Base-by-base conservation (phyloP, 2,329 filamentous ascomycete genomes). In the Lasiodiplodia citricola region DNA sequence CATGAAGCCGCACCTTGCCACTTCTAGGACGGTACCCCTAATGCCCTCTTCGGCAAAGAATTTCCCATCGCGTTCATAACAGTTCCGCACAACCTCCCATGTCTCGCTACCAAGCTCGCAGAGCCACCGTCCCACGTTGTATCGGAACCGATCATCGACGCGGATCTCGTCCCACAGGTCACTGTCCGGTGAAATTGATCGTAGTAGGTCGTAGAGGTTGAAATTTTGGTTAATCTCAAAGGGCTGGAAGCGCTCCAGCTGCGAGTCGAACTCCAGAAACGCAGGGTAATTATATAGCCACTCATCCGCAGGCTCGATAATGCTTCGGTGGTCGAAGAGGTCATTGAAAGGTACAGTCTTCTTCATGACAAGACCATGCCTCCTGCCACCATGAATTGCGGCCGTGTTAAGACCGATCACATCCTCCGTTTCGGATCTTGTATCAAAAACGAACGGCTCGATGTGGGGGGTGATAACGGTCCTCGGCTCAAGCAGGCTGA, bases 281-380 rank as follows among this genome's bases (percentile, higher is more conserved):
- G 67, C 68, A 7, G 68, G 68, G 25, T 69, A 58, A 31, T 66
- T 41, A 21, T 70, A 67, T 4, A 70, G 41, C 69, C 69, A 70
- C 16, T 69, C 63, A 41, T 70, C 69, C 1, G 55, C 51, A 14
- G 69, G 21, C 10, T 69, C 69, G 62, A 70, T n/a, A 2, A 69
- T 67, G 38, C 63, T 67, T 18, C 58, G 51, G 31, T 70, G 67
- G 31, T 69, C 69, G 31, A 67, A 56, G 23, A 68, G 52, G 4
- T 67, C 41, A 28, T 58, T 57, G 31, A 67, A 56, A 2, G 68
- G 68, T 25, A 68, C 50, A 2, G 57, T 56, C 37, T 70, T 63
- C 18, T 63, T 63, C 58, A 63, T 63, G 41, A 63, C 18, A 4
- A 51, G 18, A 13, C 58, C 58, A 23, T 63, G 41, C 14, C 28